Conservation (phyloP, 768 basidiomycete genomes). For the Suillus alpinus region DNA sequence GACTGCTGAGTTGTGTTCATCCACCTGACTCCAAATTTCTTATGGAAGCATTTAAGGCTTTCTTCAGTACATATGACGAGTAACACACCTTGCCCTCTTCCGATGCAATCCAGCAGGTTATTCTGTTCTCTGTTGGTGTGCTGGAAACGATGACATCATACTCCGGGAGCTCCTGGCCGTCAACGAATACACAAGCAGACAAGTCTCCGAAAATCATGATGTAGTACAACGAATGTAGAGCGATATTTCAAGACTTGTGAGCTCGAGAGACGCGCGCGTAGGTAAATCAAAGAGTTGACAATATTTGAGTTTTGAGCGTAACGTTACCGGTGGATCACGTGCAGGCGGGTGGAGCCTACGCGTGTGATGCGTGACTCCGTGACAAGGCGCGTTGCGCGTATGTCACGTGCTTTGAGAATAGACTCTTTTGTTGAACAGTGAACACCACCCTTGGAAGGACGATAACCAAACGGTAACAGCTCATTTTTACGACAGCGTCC, state of each 20-base stretch:
- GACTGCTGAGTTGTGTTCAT: slow-evolving; percentile 2
- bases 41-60: neutral
- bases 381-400: slow-evolving; percentile 25
- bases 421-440: slow-evolving; percentile 29
- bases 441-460: slow-evolving; percentile 19
- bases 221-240: neutral
- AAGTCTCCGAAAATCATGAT: slow-evolving; percentile 15
- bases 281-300: too few species aligned
- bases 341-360: too few species aligned
- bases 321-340: too few species aligned
- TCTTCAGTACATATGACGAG: neutral
- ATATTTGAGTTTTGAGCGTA: too few species aligned
- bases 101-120: slow-evolving; percentile 21
- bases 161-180: slow-evolving; percentile 14
- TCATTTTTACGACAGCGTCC: neutral
- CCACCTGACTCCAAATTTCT: slow-evolving; percentile 15
- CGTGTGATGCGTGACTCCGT: slow-evolving; percentile 15
- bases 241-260: neutral
- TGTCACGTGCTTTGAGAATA: slow-evolving; percentile 24
- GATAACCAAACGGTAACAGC: neutral
- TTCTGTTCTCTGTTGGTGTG: slow-evolving; percentile 7
- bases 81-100: slow-evolving; percentile 16
- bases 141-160: slow-evolving; percentile 11
- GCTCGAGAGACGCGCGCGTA: too few species aligned
- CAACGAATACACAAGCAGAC: slow-evolving; percentile 13